These are phyloP conservation scores for Mycena capillaripes DNA, from an alignment of 768 basidiomycete genomes.

Conservation along the genomic window DNA sequence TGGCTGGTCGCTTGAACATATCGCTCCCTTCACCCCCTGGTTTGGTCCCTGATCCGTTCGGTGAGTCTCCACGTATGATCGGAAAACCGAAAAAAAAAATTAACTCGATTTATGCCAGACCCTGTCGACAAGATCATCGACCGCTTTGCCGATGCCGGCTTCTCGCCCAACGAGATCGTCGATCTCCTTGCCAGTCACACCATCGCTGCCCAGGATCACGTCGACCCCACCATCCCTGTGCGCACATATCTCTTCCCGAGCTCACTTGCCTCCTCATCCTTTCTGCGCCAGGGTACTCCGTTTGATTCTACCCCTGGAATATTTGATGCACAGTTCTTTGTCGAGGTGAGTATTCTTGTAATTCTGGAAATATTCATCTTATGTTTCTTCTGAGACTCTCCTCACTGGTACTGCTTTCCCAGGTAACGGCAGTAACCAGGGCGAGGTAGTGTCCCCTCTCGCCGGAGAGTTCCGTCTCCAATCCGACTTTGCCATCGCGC, in stretches of 20 bases:
- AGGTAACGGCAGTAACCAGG: constrained; percentile 38
- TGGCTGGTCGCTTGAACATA: constrained; percentile 51
- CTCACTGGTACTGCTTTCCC: constrained; percentile 43
- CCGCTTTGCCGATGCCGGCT: no score
- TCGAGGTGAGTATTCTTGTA: constrained; percentile 38
- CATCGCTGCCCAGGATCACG: constrained; percentile 39
- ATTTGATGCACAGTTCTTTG: constrained; percentile 49
- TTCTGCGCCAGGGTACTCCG: constrained; percentile 41
- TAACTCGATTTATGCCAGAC: no score
- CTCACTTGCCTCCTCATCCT: no score
- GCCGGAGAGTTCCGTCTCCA: constrained; percentile 47
- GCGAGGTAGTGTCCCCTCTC: constrained; percentile 40
- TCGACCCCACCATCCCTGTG: constrained; percentile 42
- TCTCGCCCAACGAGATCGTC: constrained; percentile 49
- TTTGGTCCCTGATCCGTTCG: constrained; percentile 52
- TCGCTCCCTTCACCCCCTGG: constrained; percentile 44
- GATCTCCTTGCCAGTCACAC: constrained; percentile 49
- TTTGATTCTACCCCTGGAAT: constrained; percentile 48
- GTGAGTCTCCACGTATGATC: constrained; percentile 42
- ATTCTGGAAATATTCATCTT: not conserved
- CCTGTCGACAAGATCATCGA: no score
- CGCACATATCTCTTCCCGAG: no score
- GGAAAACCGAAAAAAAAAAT: constrained; percentile 49
- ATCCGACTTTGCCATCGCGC: constrained; percentile 43
- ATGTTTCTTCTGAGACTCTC: constrained; percentile 38